These are phyloP conservation scores for Chaetomium tenue DNA, from an alignment of 495 filamentous ascomycete species.

Conservation along the genomic window DNA sequence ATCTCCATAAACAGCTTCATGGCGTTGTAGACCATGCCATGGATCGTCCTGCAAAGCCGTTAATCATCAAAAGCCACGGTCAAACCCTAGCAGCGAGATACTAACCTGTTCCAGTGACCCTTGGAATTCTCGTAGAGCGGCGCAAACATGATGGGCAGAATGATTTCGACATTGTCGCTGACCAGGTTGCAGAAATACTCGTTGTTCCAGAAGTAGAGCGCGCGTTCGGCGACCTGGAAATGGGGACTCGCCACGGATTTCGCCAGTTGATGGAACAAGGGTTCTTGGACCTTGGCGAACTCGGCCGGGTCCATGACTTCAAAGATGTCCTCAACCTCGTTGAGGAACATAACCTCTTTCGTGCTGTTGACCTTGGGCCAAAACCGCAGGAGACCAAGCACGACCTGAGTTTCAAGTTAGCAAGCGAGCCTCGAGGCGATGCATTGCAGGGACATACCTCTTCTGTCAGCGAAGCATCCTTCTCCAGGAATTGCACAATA, in stretches of 20 bases:
- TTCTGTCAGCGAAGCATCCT: conserved; percentile 95
- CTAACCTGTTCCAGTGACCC: conserved; percentile 97
- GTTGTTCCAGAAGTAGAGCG: conserved; percentile 99
- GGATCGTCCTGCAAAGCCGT: conserved; percentile 71
- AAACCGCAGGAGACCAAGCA: conserved; percentile 89
- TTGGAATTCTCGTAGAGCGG: conserved; percentile 99
- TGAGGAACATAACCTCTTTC: conserved; percentile 99
- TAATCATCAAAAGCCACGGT: not conserved
- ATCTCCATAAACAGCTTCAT: conserved; percentile 99
- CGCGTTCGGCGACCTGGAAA: conserved; percentile 97
- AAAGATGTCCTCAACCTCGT: conserved; percentile 99
- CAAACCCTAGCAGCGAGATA: not conserved
- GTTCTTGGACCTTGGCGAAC: conserved; percentile 98
- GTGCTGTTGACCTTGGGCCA: conserved; percentile 99
- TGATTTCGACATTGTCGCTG: conserved; percentile 97
- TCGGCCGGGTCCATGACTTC: conserved; percentile 99
- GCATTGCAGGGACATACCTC: conserved; percentile 58
- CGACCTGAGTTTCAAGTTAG: conserved; percentile 60
- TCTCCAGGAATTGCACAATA: conserved; percentile 98
- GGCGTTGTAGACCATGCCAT: conserved; percentile 99
- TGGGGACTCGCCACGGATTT: conserved; percentile 98
- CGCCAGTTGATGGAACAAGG: conserved; percentile 92
- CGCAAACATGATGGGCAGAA: conserved; percentile 98
- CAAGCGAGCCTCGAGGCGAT: not conserved
- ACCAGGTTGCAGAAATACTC: conserved; percentile 99